Percentiles rank a stretch among this genome's conserved stretches.
phyloP scores from a whole-genome alignment of 805 yeast species.

The Ogataea naganishii region DNA sequence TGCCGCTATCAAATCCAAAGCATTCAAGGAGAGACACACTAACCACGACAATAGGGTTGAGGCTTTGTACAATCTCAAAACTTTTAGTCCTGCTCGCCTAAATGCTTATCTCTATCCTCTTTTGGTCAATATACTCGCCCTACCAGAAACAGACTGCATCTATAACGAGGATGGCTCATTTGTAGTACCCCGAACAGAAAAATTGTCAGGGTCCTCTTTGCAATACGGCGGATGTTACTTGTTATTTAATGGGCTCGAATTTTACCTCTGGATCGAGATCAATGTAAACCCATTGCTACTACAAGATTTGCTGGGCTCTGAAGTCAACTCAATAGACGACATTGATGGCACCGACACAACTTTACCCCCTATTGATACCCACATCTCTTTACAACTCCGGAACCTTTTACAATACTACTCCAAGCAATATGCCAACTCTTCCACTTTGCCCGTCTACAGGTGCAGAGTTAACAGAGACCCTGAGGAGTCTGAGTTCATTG shows the following conservation, averaged over 20 bases:
- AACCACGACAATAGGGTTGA: constrained; percentile 60
- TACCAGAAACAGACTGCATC: constrained; percentile 49
- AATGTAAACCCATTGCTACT: constrained; percentile 59
- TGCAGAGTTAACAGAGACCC: constrained; percentile 61
- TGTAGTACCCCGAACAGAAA: constrained; percentile 40
- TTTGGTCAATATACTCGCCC: constrained; percentile 60
- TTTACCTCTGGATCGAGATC: constrained; percentile 61
- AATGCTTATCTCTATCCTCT: constrained; percentile 72
- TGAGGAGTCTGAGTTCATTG: constrained; percentile 45
- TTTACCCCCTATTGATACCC: constrained; percentile 65
- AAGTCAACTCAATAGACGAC: constrained; percentile 33
- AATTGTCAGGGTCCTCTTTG: constrained; percentile 31
- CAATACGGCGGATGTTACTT: constrained; percentile 71
- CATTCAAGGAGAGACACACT: constrained; percentile 43
- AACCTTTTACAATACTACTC: constrained; percentile 52
- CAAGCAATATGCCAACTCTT: constrained; percentile 25
- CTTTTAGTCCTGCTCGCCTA: constrained; percentile 47
- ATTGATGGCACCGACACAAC: constrained; percentile 43
- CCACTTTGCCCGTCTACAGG: constrained; percentile 43
- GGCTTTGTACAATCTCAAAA: constrained; percentile 40
- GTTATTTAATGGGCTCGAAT: constrained; percentile 56
- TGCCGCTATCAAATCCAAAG: constrained; percentile 59
- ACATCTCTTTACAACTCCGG: constrained; percentile 58
- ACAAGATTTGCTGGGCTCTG: constrained; percentile 63
- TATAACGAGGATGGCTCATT: constrained; percentile 34